Conservation (phyloP, 192 early-diverging fungal species). For the Lobulomyces angularis region DNA sequence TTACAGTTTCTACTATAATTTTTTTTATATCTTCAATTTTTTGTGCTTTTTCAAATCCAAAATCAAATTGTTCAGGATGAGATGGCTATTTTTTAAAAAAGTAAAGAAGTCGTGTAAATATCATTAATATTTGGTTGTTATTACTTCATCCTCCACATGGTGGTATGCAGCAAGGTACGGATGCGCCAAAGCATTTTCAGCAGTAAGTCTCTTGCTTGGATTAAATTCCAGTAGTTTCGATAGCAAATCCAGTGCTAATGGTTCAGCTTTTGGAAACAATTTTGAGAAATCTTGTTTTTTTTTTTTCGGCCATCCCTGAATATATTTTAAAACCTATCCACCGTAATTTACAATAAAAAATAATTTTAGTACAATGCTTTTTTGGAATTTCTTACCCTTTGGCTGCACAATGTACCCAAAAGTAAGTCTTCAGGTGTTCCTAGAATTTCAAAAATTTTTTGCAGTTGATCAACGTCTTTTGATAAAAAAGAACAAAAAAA, state of each 20-base stretch:
- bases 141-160: constrained; percentile 52
- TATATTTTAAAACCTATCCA: constrained; percentile 74
- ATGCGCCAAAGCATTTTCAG: constrained; percentile 80
- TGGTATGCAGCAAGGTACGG: constrained; percentile 76
- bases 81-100: constrained; percentile 21
- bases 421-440: constrained; percentile 91
- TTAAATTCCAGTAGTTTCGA: constrained; percentile 76
- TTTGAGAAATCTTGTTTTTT: constrained; percentile 65
- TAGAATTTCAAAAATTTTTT: constrained; percentile 86
- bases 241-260: constrained; percentile 79
- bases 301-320: constrained; percentile 78
- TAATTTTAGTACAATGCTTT: background rate
- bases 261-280: constrained; percentile 80
- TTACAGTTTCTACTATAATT: too few relatives aligned
- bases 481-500: background rate
- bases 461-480: constrained; percentile 84
- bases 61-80: constrained; percentile 37
- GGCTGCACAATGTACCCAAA: constrained; percentile 37
- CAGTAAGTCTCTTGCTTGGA: constrained; percentile 77
- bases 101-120: constrained; percentile 3
- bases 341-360: background rate
- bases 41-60: constrained; percentile 33
- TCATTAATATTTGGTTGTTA: background rate
- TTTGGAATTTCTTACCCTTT: constrained; percentile 20
- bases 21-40: constrained; percentile 41